These are phyloP conservation scores for Pogostemon cablin DNA, from an alignment of 257 asterid species.

Conservation along the genomic window DNA sequence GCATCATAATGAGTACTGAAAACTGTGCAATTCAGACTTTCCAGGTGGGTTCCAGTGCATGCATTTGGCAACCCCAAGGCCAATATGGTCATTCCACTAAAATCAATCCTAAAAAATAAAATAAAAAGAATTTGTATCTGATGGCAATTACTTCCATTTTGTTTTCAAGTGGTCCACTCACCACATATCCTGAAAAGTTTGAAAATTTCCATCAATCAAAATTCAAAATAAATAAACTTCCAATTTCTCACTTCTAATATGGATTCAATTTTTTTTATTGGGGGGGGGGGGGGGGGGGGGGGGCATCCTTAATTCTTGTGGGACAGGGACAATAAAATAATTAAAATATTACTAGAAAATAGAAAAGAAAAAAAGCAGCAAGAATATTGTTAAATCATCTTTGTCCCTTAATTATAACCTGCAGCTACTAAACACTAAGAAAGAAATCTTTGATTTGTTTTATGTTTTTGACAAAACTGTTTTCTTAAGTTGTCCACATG, in stretches of 20 bases:
- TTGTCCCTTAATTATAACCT: constrained; percentile 25
- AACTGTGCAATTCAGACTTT: constrained; percentile 37
- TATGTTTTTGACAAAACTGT: constrained; percentile 31
- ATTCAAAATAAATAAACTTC: constrained; percentile 24
- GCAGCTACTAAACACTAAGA: constrained; percentile 34
- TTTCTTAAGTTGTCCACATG: constrained; percentile 32
- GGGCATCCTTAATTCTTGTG: constrained; percentile 12
- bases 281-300: background rate
- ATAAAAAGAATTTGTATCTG: background rate
- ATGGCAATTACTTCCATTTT: constrained; percentile 23
- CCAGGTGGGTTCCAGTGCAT: constrained; percentile 47
- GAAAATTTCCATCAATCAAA: constrained; percentile 35
- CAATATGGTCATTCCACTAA: constrained; percentile 1
- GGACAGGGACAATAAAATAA: constrained; percentile 13
- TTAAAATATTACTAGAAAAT: background rate
- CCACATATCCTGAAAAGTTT: constrained; percentile 27
- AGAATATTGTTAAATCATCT: constrained; percentile 17
- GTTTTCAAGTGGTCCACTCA: constrained; percentile 37
- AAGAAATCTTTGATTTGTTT: constrained; percentile 29
- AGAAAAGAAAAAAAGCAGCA: background rate
- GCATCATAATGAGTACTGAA: constrained; percentile 39
- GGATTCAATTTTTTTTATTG: background rate
- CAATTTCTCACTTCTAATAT: constrained; percentile 18
- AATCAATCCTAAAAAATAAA: constrained; percentile 1
- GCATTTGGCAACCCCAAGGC: constrained; percentile 26